A percentile compares a stretch with the other conserved stretches of the same genome.
These are phyloP conservation scores for Pleurozium schreberi DNA, from an alignment of 225 moss, liverwort and hornwort species.

Conservation along the genomic window DNA sequence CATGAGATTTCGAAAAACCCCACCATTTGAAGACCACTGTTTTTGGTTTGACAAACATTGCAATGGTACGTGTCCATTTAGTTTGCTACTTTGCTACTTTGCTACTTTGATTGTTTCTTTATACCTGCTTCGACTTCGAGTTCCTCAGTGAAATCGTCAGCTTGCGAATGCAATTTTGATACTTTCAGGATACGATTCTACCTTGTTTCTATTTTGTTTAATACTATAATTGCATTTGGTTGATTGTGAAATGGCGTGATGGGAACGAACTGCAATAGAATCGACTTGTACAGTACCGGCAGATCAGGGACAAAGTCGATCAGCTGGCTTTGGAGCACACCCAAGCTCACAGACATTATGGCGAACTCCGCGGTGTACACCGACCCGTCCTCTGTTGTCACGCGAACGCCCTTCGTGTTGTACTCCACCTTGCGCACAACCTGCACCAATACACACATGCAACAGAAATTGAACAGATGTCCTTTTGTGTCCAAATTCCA, in stretches of 20 bases:
- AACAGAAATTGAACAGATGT: not conserved
- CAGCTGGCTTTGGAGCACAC: conserved; percentile 59
- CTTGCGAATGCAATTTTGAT: not conserved
- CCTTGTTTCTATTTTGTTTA: not conserved
- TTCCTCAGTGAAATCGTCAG: not conserved
- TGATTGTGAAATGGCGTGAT: not conserved
- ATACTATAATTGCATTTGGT: not conserved
- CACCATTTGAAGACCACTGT: not conserved
- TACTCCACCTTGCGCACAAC: conserved; percentile 26
- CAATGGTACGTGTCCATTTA: not conserved
- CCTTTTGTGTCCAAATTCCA: not conserved
- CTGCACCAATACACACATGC: not conserved
- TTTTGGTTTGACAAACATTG: not conserved
- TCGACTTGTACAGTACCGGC: not conserved
- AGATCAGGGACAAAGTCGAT: conserved; percentile 47
- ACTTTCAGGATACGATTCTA: not conserved
- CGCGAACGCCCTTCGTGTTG: conserved; percentile 18
- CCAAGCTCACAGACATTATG: conserved; percentile 55
- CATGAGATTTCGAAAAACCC: not conserved
- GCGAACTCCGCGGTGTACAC: conserved; percentile 41
- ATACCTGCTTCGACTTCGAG: not conserved
- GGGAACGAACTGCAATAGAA: not conserved
- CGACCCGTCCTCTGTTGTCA: conserved; percentile 51
- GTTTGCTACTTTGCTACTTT: too few species aligned
- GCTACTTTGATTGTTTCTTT: too few species aligned